Base-by-base conservation (phyloP, 768 basidiomycete species). In the Crucibulum laeve region DNA sequence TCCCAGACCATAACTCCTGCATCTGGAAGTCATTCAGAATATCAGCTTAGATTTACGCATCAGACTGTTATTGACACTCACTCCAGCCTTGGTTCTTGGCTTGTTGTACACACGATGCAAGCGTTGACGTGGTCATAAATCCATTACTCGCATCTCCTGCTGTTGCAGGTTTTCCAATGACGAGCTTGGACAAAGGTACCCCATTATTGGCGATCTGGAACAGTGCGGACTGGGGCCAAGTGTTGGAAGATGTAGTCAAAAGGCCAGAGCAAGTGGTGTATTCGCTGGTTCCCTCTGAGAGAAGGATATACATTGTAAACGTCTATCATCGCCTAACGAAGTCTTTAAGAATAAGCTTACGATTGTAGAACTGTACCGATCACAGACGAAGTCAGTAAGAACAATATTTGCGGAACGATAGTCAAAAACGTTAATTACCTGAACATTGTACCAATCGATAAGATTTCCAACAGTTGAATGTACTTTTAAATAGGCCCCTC, bases 151-250 rank as follows among this genome's bases (percentile, higher is more conserved):
- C 80, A 42, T 80, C 77, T 5, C 62, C 52, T 0, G 69, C 44
- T 10, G 57, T 64, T 1, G 77, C 80, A 1, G 85, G 86, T 61
- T 90, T 90, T 3, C 85, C 86, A 53, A 90, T 84, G 47, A 88
- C 78, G 38, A 88, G 68, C 62, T 90, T 88, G 57, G 73, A 58
- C 35, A 79, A 53, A 2, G 70, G 57, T 6, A 88, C 74, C 17
- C 82, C 83, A 45, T 62, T 74, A 1, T 70, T 69, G 37, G 75
- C 73, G 47, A 82, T 80, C 56, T 82, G 72, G 60, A 82, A 77
- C 24, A 74, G 63, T 0, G 84, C 70, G 0, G 82, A 72, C 26
- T 80, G 42, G 5, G 86, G 87, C 79, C 79, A 87, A 30, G 64
- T 58, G 43, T 60, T 67, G 3, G 81, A 80, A 5, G 83, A 86